Percentiles rank a stretch among this genome's conserved stretches.
Conservation (phyloP, 352 stramenopile genomes). For the Hyaloperonospora brassicae region DNA sequence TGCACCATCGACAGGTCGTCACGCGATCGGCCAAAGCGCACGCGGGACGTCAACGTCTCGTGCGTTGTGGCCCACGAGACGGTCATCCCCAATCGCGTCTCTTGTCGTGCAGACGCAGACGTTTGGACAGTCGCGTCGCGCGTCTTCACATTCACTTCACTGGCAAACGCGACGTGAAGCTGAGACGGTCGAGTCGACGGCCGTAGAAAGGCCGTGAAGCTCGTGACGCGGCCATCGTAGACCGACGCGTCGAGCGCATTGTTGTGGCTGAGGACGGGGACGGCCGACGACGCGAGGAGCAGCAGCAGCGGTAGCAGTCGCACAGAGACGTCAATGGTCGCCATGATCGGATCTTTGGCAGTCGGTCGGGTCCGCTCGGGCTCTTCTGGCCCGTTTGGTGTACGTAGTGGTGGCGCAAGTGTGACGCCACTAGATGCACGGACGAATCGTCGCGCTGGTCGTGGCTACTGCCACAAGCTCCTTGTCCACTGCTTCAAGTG, state of each 20-base stretch:
- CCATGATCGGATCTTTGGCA: slow-evolving; percentile 2
- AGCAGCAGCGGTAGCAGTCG: background rate
- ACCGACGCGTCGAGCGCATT: slow-evolving; percentile 13
- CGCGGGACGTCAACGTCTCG: slow-evolving; percentile 37
- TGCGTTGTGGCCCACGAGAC: slow-evolving; percentile 48
- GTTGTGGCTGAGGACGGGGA: slow-evolving; percentile 11
- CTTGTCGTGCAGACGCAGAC: background rate
- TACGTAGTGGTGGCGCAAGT: too few species aligned
- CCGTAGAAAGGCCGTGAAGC: background rate
- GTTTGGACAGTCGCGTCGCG: slow-evolving; percentile 7
- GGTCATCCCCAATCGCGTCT: slow-evolving; percentile 33
- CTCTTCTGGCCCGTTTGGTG: too few species aligned
- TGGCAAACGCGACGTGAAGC: slow-evolving; percentile 40
- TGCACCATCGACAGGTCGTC: slow-evolving; percentile 24
- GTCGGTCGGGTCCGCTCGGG: too few species aligned
- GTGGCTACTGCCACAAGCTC: slow-evolving; percentile 5
- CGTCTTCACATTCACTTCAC: slow-evolving; percentile 19
- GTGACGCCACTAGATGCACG: background rate
- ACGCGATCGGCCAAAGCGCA: slow-evolving; percentile 38
- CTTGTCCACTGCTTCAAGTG: slow-evolving; percentile 5
- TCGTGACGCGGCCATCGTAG: slow-evolving; percentile 21
- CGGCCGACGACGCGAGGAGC: slow-evolving; percentile 11
- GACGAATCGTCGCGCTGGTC: slow-evolving; percentile 19
- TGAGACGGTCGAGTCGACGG: slow-evolving; percentile 27
- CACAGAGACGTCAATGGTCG: slow-evolving; percentile 9